Base-by-base conservation (phyloP, 129 eudicot genomes). In the Tanacetum coccineum region DNA sequence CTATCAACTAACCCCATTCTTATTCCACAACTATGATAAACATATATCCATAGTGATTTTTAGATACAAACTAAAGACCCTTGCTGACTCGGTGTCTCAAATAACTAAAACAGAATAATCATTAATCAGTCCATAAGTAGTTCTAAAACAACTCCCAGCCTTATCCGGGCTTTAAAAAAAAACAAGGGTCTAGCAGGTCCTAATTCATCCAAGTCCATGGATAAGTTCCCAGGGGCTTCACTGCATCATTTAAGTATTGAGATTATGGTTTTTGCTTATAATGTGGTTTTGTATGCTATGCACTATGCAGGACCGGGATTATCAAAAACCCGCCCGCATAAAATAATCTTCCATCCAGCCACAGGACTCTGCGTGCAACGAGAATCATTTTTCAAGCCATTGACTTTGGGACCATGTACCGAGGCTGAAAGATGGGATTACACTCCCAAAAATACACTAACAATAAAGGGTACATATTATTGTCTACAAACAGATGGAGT, bases 241-340 rank as follows among this genome's bases (percentile, higher is more conserved):
- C 7, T 49, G 17, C 54, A 49, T 3, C 54, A 4, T 49, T 15
- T 49, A 15, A 22, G n/a, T 49, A 12, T 48, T 13, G 42, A 36
- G 42, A 36, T 49, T 4, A 14, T 13, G 54, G 54, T 49, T 13
- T 61, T 39, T 39, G 11, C 26, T 61, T 15, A 9, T n/a, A 45
- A 14, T 21, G 40, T 9, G 30, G 19, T 50, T 49, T 44, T 15
- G 4, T 51, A 56, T 70, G 68, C 44, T 42, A 71, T 82, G 85
- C 87, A 93, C 44, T 44, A 71, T 82, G 85, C 87, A 93, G 96
- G 97, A 20, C 96, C 99, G 12, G 84, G 85, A 18, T 40, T 81
- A 47, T 70, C 79, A 58, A 82, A 81, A 19, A 21, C 49, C 7
- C 76, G 75, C 3, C 79, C 78, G 0, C 85, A 85, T 61, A 82